Evolutionary conservation across 805 yeast genomes (phyloP).

Genomic region (Kluyveromyces siamensis): DNA sequence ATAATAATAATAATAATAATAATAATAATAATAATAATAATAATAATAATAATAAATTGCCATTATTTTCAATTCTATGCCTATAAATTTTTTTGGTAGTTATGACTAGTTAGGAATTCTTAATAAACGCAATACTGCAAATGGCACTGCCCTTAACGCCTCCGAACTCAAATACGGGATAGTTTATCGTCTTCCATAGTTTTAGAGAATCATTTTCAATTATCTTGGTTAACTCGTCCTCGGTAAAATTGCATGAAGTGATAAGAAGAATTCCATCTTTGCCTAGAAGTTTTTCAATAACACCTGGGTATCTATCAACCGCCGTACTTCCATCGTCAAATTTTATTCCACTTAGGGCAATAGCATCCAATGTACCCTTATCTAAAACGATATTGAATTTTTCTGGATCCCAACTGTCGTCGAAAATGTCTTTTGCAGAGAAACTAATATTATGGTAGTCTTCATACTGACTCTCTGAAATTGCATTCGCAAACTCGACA

Average conservation of each 20-base stretch:
- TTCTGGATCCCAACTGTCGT: constrained; percentile 29
- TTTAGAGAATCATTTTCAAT: constrained; percentile 39
- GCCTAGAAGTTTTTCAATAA: constrained; percentile 48
- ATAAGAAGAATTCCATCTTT: constrained; percentile 55
- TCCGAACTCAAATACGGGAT: constrained; percentile 82
- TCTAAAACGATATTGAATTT: constrained; percentile 72
- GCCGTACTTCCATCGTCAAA: constrained; percentile 40
- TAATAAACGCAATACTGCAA: constrained; percentile 74
- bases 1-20: too few relatives aligned
- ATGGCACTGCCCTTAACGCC: constrained; percentile 84
- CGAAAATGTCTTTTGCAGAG: constrained; percentile 60
- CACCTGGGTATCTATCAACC: constrained; percentile 52
- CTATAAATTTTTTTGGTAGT: neutral
- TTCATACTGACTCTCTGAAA: constrained; percentile 36
- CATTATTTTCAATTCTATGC: neutral
- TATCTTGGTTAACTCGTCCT: constrained; percentile 54
- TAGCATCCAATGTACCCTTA: constrained; percentile 96
- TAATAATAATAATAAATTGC: neutral
- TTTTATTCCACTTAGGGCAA: constrained; percentile 64
- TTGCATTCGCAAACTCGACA: constrained; percentile 59
- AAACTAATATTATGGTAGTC: constrained; percentile 39
- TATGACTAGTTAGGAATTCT: constrained; percentile 8
- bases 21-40: too few relatives aligned
- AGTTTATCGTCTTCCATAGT: constrained; percentile 58
- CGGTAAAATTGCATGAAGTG: constrained; percentile 92